These are phyloP conservation scores for Cutaneotrichosporon spelunceum DNA, from an alignment of 1,284 basidiomycete genomes.

Conservation along the genomic window DNA sequence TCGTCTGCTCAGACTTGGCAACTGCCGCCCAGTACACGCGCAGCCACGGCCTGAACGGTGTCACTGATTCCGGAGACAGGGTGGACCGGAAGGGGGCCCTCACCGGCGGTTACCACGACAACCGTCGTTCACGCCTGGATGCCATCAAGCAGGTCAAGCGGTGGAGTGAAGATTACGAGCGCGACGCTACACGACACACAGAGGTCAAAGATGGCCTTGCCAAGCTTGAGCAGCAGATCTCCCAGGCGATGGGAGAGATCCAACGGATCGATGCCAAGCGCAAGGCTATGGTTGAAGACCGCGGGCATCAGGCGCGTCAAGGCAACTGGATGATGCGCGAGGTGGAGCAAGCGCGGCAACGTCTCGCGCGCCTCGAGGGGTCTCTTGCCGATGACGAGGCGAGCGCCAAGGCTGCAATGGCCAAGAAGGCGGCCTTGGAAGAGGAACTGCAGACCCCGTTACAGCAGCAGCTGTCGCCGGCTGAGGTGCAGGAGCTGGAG, in stretches of 20 bases:
- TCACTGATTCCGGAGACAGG: constrained; percentile 96
- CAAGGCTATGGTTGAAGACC: constrained; percentile 65
- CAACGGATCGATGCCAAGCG: constrained; percentile 69
- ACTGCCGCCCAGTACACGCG: constrained; percentile 93
- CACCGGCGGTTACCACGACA: constrained; percentile 94
- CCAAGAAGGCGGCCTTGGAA: constrained; percentile 61
- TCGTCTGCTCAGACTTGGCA: constrained; percentile 87
- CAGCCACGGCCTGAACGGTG: constrained; percentile 90
- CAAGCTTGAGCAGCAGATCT: constrained; percentile 82
- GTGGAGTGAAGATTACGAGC: constrained; percentile 71
- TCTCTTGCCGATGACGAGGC: constrained; percentile 68
- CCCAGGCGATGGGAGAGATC: constrained; percentile 68
- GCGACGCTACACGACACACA: constrained; percentile 62
- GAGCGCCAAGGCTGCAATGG: constrained; percentile 55
- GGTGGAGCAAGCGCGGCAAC: constrained; percentile 64
- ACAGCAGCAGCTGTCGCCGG: constrained; percentile 65
- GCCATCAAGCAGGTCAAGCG: constrained; percentile 72
- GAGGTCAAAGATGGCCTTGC: constrained; percentile 71
- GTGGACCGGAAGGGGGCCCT: constrained; percentile 94
- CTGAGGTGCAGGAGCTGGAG: constrained; percentile 69
- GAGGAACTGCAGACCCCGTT: constrained; percentile 75
- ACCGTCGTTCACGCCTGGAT: constrained; percentile 83
- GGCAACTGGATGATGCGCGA: constrained; percentile 63
- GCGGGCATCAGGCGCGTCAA: constrained; percentile 67
- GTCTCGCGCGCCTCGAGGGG: constrained; percentile 65